These are phyloP conservation scores for Bryum argenteum DNA, from an alignment of 225 moss, liverwort and hornwort species.

Conservation along the genomic window DNA sequence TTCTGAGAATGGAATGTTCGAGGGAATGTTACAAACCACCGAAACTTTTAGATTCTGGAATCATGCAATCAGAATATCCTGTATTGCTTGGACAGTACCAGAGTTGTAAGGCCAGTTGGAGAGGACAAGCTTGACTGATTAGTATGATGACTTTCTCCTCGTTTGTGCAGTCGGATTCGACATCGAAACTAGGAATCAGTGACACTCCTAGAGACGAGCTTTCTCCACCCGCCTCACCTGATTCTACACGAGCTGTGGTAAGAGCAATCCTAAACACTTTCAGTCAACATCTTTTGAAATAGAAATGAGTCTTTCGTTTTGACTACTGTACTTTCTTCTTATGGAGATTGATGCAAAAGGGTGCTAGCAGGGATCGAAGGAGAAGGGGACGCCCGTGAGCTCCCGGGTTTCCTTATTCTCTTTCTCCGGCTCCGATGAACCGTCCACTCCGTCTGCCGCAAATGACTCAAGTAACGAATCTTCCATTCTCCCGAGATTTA, in stretches of 20 bases:
- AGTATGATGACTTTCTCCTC: no score
- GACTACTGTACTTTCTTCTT: neutral
- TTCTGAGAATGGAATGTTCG: no score
- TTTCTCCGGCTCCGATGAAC: constrained; percentile 32
- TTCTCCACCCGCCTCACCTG: neutral
- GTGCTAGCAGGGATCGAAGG: neutral
- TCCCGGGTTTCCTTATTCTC: constrained; percentile 32
- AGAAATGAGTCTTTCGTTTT: no score
- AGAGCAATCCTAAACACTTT: neutral
- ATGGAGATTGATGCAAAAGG: neutral
- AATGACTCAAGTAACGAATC: constrained; percentile 39
- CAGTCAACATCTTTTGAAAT: no score
- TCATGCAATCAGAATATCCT: no score
- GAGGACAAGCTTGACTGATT: no score
- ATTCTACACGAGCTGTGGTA: constrained; percentile 19
- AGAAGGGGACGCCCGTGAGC: constrained; percentile 30
- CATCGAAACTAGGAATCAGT: neutral
- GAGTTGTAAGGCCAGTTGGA: no score
- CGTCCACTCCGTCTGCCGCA: constrained; percentile 1
- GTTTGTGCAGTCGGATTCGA: constrained; percentile 38
- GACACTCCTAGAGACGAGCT: neutral
- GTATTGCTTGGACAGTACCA: no score
- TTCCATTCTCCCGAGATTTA: no score
- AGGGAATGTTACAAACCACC: no score
- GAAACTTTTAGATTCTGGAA: no score